phyloP scores from a whole-genome alignment of 352 stramenopile genomes.

The Pythium rishiriense region DNA sequence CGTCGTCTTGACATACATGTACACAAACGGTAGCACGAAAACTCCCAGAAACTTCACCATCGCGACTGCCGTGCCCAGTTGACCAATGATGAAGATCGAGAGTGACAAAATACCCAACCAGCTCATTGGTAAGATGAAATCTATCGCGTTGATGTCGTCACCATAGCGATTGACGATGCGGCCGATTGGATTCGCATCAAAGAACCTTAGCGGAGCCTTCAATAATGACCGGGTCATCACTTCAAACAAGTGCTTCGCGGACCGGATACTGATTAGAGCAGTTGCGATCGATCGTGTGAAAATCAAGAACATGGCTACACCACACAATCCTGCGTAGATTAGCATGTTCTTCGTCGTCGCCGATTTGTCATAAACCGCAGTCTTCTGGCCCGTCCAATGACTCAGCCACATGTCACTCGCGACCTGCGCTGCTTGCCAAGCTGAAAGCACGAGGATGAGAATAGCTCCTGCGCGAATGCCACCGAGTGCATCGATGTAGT shows the following conservation, averaged over 20 bases:
- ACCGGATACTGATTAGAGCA: conserved; percentile 27
- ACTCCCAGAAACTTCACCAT: conserved; percentile 75
- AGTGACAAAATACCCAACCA: conserved; percentile 45
- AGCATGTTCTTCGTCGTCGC: conserved; percentile 26
- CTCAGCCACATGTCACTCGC: conserved; percentile 24
- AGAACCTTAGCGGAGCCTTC: conserved; percentile 83
- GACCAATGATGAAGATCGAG: conserved; percentile 61
- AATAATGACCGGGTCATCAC: conserved; percentile 74
- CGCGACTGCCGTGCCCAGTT: conserved; percentile 19
- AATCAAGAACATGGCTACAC: conserved; percentile 28
- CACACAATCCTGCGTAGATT: conserved; percentile 28
- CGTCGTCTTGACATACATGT: conserved; percentile 67
- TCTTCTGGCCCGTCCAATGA: conserved; percentile 40
- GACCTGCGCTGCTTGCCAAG: conserved; percentile 39
- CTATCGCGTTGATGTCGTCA: conserved; percentile 85
- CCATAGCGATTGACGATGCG: conserved; percentile 87
- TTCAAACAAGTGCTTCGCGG: conserved; percentile 64
- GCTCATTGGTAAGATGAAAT: conserved; percentile 62
- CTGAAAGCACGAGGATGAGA: conserved; percentile 13
- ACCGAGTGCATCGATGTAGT: conserved; percentile 43
- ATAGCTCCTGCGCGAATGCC: conserved; percentile 24
- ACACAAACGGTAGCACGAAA: conserved; percentile 78
- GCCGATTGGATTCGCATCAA: conserved; percentile 85
- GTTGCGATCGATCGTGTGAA: conserved; percentile 29
- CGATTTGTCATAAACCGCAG: conserved; percentile 20